Percentiles rank a stretch among this genome's conserved stretches.
These are phyloP conservation scores for Diutina scorzettiae DNA, from an alignment of 1,139 yeast species.

Conservation along the genomic window DNA sequence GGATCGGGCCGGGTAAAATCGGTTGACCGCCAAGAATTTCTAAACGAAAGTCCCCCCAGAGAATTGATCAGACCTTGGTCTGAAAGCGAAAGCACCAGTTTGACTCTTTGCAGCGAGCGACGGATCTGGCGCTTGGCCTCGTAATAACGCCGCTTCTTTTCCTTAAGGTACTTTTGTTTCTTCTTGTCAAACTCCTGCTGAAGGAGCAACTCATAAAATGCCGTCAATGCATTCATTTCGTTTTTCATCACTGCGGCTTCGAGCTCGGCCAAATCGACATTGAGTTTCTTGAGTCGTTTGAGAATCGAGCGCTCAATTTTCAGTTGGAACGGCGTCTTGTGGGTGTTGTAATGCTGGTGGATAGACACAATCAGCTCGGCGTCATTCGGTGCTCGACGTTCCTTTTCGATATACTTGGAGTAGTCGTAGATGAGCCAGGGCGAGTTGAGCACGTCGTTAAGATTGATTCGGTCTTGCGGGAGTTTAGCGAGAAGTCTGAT, in stretches of 20 bases:
- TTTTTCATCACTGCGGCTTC: slow-evolving; percentile 48
- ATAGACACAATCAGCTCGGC: slow-evolving; percentile 29
- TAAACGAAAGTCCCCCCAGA: background rate
- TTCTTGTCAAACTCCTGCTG: slow-evolving; percentile 44
- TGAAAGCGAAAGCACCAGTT: slow-evolving; percentile 25
- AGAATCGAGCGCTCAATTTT: slow-evolving; percentile 55
- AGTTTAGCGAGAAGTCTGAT: slow-evolving; percentile 49
- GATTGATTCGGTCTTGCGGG: slow-evolving; percentile 49
- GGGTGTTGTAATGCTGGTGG: slow-evolving; percentile 25
- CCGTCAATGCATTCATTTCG: slow-evolving; percentile 71
- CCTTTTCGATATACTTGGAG: slow-evolving; percentile 16
- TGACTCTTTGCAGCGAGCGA: slow-evolving; percentile 41
- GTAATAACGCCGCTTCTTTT: slow-evolving; percentile 20
- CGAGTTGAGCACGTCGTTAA: slow-evolving; percentile 48
- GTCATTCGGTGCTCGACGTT: slow-evolving; percentile 21
- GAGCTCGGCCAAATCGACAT: slow-evolving; percentile 54
- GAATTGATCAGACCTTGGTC: slow-evolving; percentile 11
- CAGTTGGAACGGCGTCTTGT: slow-evolving; percentile 37
- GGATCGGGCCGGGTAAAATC: background rate
- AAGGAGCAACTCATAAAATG: slow-evolving; percentile 66
- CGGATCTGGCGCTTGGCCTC: slow-evolving; percentile 30
- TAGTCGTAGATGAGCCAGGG: slow-evolving; percentile 42
- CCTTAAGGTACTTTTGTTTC: slow-evolving; percentile 22
- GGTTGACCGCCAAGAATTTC: background rate
- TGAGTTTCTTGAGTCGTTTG: slow-evolving; percentile 50